Evolutionary conservation across 257 asterid species (phyloP).

Genomic region (Mitragyna speciosa): DNA sequence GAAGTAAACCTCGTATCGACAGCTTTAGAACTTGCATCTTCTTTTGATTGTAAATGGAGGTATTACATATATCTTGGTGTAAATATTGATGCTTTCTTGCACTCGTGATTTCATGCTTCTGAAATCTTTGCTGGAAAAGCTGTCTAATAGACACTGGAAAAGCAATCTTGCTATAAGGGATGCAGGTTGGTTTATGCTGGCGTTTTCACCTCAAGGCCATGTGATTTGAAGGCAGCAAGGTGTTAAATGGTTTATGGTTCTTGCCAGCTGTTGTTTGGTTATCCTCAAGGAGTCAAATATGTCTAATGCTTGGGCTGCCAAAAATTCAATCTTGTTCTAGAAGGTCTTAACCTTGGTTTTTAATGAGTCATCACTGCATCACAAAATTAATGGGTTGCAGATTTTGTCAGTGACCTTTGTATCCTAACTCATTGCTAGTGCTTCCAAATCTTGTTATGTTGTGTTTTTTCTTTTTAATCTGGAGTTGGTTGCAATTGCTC

Average conservation of each 20-base stretch:
- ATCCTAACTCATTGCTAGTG: not conserved
- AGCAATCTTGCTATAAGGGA: not conserved
- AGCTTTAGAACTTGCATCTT: too few relatives aligned
- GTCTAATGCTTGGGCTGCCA: slow-evolving; percentile 82
- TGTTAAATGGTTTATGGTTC: slow-evolving; percentile 92
- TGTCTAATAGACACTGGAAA: not conserved
- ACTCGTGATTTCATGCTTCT: not conserved
- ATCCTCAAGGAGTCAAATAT: slow-evolving; percentile 77
- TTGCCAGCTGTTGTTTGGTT: slow-evolving; percentile 68
- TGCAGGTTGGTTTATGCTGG: not conserved
- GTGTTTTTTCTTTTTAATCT: too few relatives aligned
- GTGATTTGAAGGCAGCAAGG: not conserved
- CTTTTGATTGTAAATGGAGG: too few relatives aligned
- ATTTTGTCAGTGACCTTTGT: not conserved
- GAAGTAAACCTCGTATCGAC: too few relatives aligned
- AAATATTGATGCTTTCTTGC: too few relatives aligned
- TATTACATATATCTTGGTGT: too few relatives aligned
- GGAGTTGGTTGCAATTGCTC: too few relatives aligned
- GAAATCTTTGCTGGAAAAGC: not conserved
- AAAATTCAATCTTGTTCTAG: slow-evolving; percentile 74
- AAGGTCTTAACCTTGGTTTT: slow-evolving; percentile 50
- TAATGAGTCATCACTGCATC: slow-evolving; percentile 1
- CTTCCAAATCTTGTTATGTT: not conserved
- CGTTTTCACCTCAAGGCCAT: not conserved
- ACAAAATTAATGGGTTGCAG: not conserved